phyloP scores from a whole-genome alignment of 2,329 filamentous ascomycete genomes.

The Colletotrichum euphorbiae region DNA sequence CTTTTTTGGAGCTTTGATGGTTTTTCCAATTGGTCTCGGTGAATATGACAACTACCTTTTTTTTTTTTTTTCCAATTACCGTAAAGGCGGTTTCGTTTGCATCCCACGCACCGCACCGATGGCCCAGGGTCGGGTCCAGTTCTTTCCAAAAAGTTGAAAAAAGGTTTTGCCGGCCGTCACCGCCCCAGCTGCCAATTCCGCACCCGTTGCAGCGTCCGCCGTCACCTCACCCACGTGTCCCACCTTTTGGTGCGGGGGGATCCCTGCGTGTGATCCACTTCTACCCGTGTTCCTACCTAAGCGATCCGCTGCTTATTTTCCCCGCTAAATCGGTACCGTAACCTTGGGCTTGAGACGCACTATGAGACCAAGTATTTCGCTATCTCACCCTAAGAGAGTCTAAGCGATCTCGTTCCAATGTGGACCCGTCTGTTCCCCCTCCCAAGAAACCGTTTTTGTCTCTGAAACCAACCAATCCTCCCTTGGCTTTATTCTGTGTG shows the following conservation, averaged over 20 bases:
- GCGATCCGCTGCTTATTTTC: slow-evolving; percentile 9
- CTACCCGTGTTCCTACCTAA: slow-evolving; percentile 22
- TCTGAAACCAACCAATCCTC: neutral
- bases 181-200: slow-evolving; percentile 13
- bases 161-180: slow-evolving; percentile 35
- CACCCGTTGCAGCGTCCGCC: neutral
- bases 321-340: neutral
- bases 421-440: no score
- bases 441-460: neutral
- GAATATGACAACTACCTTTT: neutral
- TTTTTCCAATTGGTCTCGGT: neutral
- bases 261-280: slow-evolving; percentile 21
- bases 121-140: neutral
- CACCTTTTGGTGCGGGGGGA: slow-evolving; percentile 10
- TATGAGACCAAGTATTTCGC: neutral
- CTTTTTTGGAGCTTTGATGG: neutral
- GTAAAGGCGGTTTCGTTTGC: neutral
- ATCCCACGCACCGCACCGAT: slow-evolving; percentile 10
- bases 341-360: neutral
- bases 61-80: neutral
- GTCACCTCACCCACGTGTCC: slow-evolving; percentile 35
- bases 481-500: neutral
- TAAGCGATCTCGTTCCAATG: no score
- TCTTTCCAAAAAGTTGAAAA: slow-evolving; percentile 33
- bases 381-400: neutral